phyloP scores from a whole-genome alignment of 176 grass and related monocot species.

The Chloris gayana region DNA sequence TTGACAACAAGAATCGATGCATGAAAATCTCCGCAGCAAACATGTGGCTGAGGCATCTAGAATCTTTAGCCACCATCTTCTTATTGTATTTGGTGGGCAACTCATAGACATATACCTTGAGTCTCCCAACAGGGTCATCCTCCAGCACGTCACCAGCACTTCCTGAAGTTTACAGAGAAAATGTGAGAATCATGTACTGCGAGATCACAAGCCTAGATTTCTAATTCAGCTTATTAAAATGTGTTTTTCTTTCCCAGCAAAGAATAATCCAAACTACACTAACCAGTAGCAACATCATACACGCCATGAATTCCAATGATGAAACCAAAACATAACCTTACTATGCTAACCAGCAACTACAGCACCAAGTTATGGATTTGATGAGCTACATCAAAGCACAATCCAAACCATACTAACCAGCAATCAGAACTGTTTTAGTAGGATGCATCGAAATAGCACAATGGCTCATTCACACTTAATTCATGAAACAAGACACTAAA shows the following conservation, averaged over 20 bases:
- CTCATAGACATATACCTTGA: constrained; percentile 73
- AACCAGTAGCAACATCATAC: not conserved
- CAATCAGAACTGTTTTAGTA: not conserved
- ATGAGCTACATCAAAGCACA: not conserved
- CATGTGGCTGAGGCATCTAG: constrained; percentile 75
- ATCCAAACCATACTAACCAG: not conserved
- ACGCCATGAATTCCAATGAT: not conserved
- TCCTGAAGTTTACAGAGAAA: constrained; percentile 38
- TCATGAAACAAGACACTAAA: not conserved
- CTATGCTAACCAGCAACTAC: not conserved
- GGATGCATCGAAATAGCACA: not conserved
- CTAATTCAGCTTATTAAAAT: not conserved
- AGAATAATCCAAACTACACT: not conserved
- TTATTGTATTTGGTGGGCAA: constrained; percentile 75
- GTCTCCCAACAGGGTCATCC: constrained; percentile 74
- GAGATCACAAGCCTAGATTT: not conserved
- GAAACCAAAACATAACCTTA: not conserved
- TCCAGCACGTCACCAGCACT: constrained; percentile 73
- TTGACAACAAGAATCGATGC: constrained; percentile 68
- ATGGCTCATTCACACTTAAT: not conserved
- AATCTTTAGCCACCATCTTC: constrained; percentile 70
- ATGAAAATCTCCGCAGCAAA: constrained; percentile 81
- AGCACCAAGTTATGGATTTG: not conserved
- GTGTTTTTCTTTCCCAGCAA: not conserved
- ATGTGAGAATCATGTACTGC: not conserved